Evolutionary conservation across 441 rosid species (phyloP).

Genomic region (Arabidopsis lyrata): DNA sequence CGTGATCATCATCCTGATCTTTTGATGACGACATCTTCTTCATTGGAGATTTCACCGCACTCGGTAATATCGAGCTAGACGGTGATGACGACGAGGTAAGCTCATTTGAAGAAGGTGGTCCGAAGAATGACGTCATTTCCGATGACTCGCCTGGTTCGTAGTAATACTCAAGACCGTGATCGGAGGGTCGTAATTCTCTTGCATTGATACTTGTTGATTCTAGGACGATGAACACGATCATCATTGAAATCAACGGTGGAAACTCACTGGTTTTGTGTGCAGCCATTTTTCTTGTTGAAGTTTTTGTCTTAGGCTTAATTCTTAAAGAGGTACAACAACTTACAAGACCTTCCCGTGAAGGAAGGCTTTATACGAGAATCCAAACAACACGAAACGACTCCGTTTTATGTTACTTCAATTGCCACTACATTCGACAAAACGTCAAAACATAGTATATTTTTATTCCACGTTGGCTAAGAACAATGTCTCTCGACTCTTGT

Average conservation of each 20-base stretch:
- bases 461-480: conserved; percentile 21
- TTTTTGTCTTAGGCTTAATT: background rate
- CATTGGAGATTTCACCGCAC: conserved; percentile 52
- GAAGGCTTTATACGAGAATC: conserved; percentile 20
- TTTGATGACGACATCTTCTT: background rate
- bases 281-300: conserved; percentile 34
- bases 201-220: conserved; percentile 34
- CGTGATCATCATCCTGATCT: conserved; percentile 40
- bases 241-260: conserved; percentile 39
- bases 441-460: background rate
- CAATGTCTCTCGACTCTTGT: conserved; percentile 32
- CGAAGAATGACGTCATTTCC: conserved; percentile 67
- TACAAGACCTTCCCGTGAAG: conserved; percentile 20
- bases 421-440: background rate
- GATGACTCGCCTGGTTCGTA: conserved; percentile 53
- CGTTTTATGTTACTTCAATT: background rate
- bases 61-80: conserved; percentile 49
- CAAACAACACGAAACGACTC: conserved; percentile 12
- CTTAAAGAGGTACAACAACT: background rate
- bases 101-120: conserved; percentile 42
- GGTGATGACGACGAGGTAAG: conserved; percentile 39
- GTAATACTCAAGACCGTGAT: conserved; percentile 76
- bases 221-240: conserved; percentile 33
- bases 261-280: background rate
- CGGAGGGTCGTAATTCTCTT: conserved; percentile 76